Conservation (phyloP, 768 basidiomycete species). For the Suillus clintonianus region DNA sequence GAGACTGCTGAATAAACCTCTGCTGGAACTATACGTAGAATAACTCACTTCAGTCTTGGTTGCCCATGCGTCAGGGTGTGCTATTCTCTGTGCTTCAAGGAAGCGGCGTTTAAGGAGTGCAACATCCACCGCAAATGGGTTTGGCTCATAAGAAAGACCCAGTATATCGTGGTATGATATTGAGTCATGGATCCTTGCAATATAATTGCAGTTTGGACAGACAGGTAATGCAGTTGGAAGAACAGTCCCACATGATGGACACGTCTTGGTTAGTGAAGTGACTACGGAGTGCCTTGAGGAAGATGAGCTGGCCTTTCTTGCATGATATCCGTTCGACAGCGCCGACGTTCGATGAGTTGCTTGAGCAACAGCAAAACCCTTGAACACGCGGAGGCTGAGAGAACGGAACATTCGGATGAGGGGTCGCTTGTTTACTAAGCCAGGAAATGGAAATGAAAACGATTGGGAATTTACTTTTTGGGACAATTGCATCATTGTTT, state of each 20-base stretch:
- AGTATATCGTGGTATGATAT: constrained; percentile 71
- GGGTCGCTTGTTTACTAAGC: background rate
- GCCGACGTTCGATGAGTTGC: background rate
- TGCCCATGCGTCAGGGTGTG: constrained; percentile 89
- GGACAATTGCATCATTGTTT: background rate
- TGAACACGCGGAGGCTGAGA: background rate
- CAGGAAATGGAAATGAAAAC: background rate
- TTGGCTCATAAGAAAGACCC: constrained; percentile 57
- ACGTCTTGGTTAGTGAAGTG: constrained; percentile 30
- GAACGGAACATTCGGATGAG: constrained; percentile 10
- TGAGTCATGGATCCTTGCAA: constrained; percentile 56
- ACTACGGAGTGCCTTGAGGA: constrained; percentile 1
- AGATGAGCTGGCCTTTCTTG: background rate
- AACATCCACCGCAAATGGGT: constrained; percentile 72
- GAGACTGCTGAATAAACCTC: constrained; percentile 15
- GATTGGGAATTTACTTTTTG: background rate
- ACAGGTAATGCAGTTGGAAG: constrained; percentile 72
- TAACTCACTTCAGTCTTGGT: constrained; percentile 56
- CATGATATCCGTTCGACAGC: background rate
- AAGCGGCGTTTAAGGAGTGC: constrained; percentile 64
- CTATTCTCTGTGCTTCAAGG: constrained; percentile 67
- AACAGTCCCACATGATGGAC: constrained; percentile 62
- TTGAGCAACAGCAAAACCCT: background rate
- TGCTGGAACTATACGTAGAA: background rate
- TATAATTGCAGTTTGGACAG: constrained; percentile 71